Base-by-base conservation (phyloP, 2,329 filamentous ascomycete species). In the Colletotrichum coccodes region DNA sequence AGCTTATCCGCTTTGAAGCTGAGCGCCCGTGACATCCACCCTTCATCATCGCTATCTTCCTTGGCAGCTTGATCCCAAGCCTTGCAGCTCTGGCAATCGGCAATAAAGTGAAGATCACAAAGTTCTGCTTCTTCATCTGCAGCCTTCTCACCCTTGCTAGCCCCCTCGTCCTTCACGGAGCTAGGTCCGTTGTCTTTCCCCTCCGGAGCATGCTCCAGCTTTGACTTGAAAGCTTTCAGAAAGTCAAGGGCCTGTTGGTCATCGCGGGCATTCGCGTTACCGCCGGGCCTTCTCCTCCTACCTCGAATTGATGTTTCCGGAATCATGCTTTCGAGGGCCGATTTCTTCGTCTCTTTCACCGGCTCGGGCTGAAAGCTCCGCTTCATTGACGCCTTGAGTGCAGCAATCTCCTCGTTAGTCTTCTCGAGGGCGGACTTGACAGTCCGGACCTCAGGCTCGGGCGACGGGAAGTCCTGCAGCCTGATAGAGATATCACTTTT, bases 51-150 rank as follows among this genome's bases (percentile, higher is more conserved):
- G 72, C 85, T 87, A 4, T 91, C 88, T 3, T 83, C 83, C 14
- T 85, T 83, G 4, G 85, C 88, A 46, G 84, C 85, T 73, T 90
- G 87, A 75, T 97, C 92, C 94, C 95, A 97, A 0, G 91, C 89
- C 67, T 89, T 90, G 79, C 96, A 98, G 50, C 94, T 97, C 77
- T 97, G 94, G 79, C 96, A 99, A 75, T 97, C 93, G 56, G 92
- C 93, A 71, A 99, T 97, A 79, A 98, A 99, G 78, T 99, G 96
- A 40, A 99, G 82, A 78, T 98, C 96, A 76, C 96, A 99, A 4
- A 97, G 85, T 57, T 87, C 87, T 3, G 90, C 91, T 77, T 97
- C 94, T 44, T 92, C 89, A 3, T 91, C 91, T 21, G 86, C 85
- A 77, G 72, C 73, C 21, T 46, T 71, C 6, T 36, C 65, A 1